Conservation (phyloP, 805 yeast species). For the Yamadazyma sp. region DNA sequence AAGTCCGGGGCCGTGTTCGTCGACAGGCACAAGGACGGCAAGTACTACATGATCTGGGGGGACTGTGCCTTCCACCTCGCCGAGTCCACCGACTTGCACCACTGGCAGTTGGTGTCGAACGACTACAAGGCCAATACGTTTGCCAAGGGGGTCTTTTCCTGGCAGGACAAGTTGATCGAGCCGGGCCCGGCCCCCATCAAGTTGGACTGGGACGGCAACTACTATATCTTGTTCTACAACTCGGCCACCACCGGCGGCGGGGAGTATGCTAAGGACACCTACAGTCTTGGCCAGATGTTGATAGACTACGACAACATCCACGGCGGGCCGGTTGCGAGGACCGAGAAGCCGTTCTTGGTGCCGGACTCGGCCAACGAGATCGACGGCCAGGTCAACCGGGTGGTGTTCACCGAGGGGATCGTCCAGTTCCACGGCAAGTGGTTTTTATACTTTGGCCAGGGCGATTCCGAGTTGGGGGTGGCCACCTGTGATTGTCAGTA, state of each 20-base stretch:
- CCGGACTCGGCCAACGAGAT: conserved; percentile 37
- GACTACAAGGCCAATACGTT: conserved; percentile 22
- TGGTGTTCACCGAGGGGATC: conserved; percentile 44
- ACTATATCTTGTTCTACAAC: conserved; percentile 40
- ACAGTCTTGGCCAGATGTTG: conserved; percentile 40
- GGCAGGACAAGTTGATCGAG: conserved; percentile 40
- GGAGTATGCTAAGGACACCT: conserved; percentile 30
- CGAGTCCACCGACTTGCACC: conserved; percentile 30
- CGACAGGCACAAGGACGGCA: conserved; percentile 31
- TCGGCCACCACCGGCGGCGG: conserved; percentile 39
- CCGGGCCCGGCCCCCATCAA: conserved; percentile 45
- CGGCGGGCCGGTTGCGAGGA: conserved; percentile 37
- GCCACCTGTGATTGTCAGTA: conserved; percentile 27
- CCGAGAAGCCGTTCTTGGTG: conserved; percentile 34
- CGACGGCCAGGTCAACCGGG: conserved; percentile 41
- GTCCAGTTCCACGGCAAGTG: conserved; percentile 43
- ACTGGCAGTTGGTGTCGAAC: conserved; percentile 29
- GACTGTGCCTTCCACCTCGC: conserved; percentile 41
- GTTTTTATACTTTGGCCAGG: conserved; percentile 45
- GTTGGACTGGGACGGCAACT: conserved; percentile 25
- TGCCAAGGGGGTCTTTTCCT: conserved; percentile 27
- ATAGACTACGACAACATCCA: conserved; percentile 38
- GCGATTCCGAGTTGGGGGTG: conserved; percentile 43
- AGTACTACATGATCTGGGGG: conserved; percentile 46
- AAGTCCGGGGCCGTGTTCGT: conserved; percentile 42